These are phyloP conservation scores for Colletotrichum chlorophyti DNA, from an alignment of 2,329 filamentous ascomycete genomes.

Conservation along the genomic window DNA sequence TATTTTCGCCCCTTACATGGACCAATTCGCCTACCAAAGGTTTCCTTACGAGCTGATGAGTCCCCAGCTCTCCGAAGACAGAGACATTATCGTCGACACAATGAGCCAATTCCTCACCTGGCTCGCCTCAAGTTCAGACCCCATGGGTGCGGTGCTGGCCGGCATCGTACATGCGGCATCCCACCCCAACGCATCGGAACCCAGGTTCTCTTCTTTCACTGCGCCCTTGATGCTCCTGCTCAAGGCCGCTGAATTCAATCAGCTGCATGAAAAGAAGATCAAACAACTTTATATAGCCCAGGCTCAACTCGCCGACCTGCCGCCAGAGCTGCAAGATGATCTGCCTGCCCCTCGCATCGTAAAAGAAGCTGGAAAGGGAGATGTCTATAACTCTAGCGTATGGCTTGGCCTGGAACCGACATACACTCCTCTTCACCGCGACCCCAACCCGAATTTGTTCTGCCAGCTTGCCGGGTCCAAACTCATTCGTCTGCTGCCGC, in stretches of 20 bases:
- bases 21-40: constrained; percentile 27
- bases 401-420: constrained; percentile 91
- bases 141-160: constrained; percentile 39
- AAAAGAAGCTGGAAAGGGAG: constrained; percentile 70
- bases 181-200: constrained; percentile 27
- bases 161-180: constrained; percentile 39
- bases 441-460: constrained; percentile 94
- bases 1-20: constrained; percentile 28
- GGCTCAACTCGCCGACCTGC: constrained; percentile 74
- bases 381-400: constrained; percentile 85
- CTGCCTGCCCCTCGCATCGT: constrained; percentile 74
- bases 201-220: constrained; percentile 61
- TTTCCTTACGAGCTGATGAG: constrained; percentile 38
- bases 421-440: constrained; percentile 87
- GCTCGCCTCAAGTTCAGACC: constrained; percentile 28
- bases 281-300: constrained; percentile 84
- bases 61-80: constrained; percentile 31
- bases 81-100: background rate
- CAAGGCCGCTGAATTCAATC: constrained; percentile 59
- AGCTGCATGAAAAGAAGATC: constrained; percentile 23
- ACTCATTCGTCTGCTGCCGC: constrained; percentile 72
- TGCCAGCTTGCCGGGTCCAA: constrained; percentile 81
- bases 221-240: constrained; percentile 72
- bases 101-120: constrained; percentile 24
- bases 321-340: constrained; percentile 65